Percentiles rank a stretch among this genome's conserved stretches.
Evolutionary conservation across 176 grass and related monocot genomes (phyloP).

Genomic region (Guadua angustifolia): DNA sequence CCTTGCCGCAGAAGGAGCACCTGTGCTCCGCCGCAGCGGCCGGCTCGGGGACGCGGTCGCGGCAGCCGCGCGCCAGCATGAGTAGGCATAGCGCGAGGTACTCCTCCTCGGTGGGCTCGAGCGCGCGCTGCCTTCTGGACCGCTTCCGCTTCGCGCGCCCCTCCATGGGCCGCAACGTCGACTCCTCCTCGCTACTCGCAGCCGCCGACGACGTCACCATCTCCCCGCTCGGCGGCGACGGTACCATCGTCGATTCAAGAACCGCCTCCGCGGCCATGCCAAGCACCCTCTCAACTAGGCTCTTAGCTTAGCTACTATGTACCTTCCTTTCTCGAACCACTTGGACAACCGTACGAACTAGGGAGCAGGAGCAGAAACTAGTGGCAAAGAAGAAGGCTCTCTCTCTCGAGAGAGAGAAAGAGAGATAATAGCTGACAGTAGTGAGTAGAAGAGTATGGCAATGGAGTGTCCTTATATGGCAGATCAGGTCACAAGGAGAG

Average conservation of each 20-base stretch:
- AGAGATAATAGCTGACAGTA: not conserved
- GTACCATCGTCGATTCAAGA: conserved; percentile 15
- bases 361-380: not conserved
- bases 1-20: conserved; percentile 92
- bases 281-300: too few relatives aligned
- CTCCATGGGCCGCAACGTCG: not conserved
- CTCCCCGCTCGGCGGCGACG: conserved; percentile 12
- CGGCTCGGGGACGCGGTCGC: not conserved
- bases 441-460: conserved; percentile 49
- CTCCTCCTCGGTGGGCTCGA: conserved; percentile 63
- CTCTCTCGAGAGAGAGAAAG: not conserved
- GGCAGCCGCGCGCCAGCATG: conserved; percentile 61
- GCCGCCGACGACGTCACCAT: not conserved
- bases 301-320: not conserved
- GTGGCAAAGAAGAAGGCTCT: not conserved
- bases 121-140: conserved; percentile 44
- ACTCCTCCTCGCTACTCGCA: not conserved
- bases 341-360: not conserved
- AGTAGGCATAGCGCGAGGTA: conserved; percentile 81
- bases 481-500: not conserved
- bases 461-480: conserved; percentile 41
- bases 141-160: conserved; percentile 64
- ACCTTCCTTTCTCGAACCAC: not conserved
- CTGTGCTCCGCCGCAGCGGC: conserved; percentile 41
- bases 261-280: conserved; percentile 65